Percentiles rank a stretch among this genome's conserved stretches.
Evolutionary conservation across 345 rosid species (phyloP).

Genomic region (Raphanus sativus): DNA sequence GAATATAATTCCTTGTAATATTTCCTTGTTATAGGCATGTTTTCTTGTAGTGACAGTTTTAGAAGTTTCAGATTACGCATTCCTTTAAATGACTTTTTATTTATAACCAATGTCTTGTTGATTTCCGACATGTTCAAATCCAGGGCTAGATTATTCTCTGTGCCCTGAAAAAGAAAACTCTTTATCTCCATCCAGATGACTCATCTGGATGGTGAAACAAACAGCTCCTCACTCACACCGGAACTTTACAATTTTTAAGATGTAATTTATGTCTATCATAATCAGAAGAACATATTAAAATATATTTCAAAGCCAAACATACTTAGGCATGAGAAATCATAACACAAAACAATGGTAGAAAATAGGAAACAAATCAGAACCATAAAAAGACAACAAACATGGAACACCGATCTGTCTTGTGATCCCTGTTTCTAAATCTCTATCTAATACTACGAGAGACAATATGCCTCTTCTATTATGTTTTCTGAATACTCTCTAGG

Average conservation of each 20-base stretch:
- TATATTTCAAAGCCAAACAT: background rate
- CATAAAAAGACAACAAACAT: background rate
- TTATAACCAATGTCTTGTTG: background rate
- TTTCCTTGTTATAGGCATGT: too few species aligned
- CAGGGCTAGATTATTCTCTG: background rate
- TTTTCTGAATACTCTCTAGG: constrained; percentile 11
- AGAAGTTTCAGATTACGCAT: background rate
- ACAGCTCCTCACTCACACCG: too few species aligned
- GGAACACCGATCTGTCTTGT: background rate
- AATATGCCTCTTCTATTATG: background rate
- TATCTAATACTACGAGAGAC: background rate
- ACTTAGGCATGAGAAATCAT: constrained; percentile 7
- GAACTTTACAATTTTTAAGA: background rate
- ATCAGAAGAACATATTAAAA: background rate
- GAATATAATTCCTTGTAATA: too few species aligned
- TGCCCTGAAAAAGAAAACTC: background rate
- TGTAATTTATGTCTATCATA: background rate
- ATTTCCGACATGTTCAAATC: background rate
- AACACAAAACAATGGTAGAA: background rate
- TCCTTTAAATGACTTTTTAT: background rate
- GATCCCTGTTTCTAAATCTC: background rate
- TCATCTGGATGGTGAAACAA: too few species aligned
- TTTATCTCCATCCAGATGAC: too few species aligned
- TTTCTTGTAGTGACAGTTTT: too few species aligned
- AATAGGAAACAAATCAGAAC: background rate